These are phyloP conservation scores for Thermochaetoides thermophila DNA, from an alignment of 495 filamentous ascomycete genomes.

Conservation along the genomic window DNA sequence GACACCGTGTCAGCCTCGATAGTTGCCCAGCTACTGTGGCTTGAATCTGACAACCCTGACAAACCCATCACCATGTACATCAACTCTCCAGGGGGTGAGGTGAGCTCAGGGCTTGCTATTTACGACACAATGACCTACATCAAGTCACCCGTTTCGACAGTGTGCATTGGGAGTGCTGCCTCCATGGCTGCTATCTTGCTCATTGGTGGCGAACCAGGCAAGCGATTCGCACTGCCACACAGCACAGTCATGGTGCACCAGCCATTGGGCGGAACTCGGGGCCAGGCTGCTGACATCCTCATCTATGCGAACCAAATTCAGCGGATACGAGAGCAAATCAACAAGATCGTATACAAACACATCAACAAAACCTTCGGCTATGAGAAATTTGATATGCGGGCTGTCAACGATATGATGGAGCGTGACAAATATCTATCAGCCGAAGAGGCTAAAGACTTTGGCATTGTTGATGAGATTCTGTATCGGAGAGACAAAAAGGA, in stretches of 20 bases:
- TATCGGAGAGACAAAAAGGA: slow-evolving; percentile 29
- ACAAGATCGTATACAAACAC: slow-evolving; percentile 78
- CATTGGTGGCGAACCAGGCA: slow-evolving; percentile 70
- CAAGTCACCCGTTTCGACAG: slow-evolving; percentile 76
- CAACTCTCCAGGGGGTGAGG: slow-evolving; percentile 90
- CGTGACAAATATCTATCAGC: slow-evolving; percentile 88
- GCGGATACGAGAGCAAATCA: slow-evolving; percentile 67
- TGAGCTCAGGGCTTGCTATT: slow-evolving; percentile 87
- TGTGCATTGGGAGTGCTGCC: slow-evolving; percentile 88
- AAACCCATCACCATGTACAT: slow-evolving; percentile 96
- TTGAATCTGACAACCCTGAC: slow-evolving; percentile 87
- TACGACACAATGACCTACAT: slow-evolving; percentile 99
- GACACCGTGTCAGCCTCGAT: slow-evolving; percentile 77
- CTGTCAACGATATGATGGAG: slow-evolving; percentile 91
- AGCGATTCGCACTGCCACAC: slow-evolving; percentile 80
- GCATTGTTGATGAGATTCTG: slow-evolving; percentile 83
- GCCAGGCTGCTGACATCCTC: slow-evolving; percentile 82
- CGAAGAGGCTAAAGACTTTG: slow-evolving; percentile 72
- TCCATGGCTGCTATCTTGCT: slow-evolving; percentile 88
- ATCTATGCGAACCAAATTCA: slow-evolving; percentile 97
- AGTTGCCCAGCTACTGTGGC: slow-evolving; percentile 90
- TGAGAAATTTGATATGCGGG: slow-evolving; percentile 47
- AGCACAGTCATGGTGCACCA: slow-evolving; percentile 94
- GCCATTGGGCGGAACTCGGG: slow-evolving; percentile 78
- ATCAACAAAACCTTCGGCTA: slow-evolving; percentile 56